Evolutionary conservation across 208 protist genomes (phyloP), one percentile per base, ranked within the genome.

Genomic region (Trypanosoma lewisi): DNA sequence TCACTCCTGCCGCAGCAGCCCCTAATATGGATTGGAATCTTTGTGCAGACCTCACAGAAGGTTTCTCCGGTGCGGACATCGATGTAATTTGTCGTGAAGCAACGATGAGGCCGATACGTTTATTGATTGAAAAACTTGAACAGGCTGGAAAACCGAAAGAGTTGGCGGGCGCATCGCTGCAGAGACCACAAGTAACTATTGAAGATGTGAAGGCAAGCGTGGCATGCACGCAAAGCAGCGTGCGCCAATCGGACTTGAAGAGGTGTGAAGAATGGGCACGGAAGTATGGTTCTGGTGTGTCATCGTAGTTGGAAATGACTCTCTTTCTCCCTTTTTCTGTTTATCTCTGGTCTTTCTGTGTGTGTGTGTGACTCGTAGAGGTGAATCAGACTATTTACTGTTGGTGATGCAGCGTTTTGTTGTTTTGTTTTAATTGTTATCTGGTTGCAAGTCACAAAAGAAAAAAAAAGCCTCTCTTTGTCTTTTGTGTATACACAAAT

Each of bases 21-120:
- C 60, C 65, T 21, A 48, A 73, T 25, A 58, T 88, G 36, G 83
- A 92, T 53, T 93, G 87, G 77, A 76, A 78, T 9, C 23, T 59
- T 19, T 91, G 90, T 52, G 87, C 87, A 17, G 59, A 41, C 6
- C 23, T 84, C 17, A 89, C 84, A 12, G 82, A 89, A 41, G 83
- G 75, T 41, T 96, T 97, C 83, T 95, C 85, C 27, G 95, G 93
- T 23, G 86, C 90, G 12, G 95, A 98, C 57, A 90, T 98, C 56
- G 91, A 93, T 47, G 68, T 93, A 31, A 65, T 96, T 5, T 97
- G 93, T 59, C 79, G 91, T 12, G 95, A 98, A 63, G 91, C 93
- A 6, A 87, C 92, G 78, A 96, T 98, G 90, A 77, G 87, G 14
- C 86, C 89, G 37, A 82, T 97, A 44, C 92, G 92, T n/a, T 77